These are phyloP conservation scores for Tetrastigma voinierianum DNA, from an alignment of 164 flowering plant species.

Conservation along the genomic window DNA sequence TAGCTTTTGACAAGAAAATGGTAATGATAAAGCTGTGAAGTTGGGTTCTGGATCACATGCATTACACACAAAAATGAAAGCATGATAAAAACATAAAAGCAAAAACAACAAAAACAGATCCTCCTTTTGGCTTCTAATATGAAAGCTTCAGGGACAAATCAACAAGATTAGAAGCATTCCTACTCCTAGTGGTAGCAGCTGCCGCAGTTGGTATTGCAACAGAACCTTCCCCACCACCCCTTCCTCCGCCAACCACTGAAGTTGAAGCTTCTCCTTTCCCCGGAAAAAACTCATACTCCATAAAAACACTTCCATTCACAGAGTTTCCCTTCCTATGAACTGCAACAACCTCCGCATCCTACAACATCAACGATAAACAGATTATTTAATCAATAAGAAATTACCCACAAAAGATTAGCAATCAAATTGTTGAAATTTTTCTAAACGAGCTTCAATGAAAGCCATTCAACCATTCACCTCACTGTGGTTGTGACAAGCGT, in stretches of 20 bases:
- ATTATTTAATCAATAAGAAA: too few relatives aligned
- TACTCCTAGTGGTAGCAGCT: slow-evolving; percentile 1
- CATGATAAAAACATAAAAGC: not conserved
- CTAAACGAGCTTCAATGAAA: not conserved
- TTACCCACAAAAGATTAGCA: not conserved
- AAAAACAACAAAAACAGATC: not conserved
- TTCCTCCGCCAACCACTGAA: not conserved
- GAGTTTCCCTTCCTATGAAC: slow-evolving; percentile 21
- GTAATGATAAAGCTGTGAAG: slow-evolving; percentile 5
- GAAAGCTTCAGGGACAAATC: slow-evolving; percentile 57
- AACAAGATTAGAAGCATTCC: slow-evolving; percentile 10
- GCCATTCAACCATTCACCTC: too few relatives aligned
- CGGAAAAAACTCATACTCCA: slow-evolving; percentile 57
- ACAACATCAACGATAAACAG: slow-evolving; percentile 2
- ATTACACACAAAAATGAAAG: slow-evolving; percentile 13
- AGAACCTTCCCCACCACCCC: slow-evolving; percentile 9
- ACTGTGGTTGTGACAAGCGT: too few relatives aligned
- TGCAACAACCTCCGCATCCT: slow-evolving; percentile 29
- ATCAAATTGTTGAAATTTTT: not conserved
- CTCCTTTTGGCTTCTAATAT: slow-evolving; percentile 4
- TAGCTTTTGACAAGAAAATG: slow-evolving; percentile 13
- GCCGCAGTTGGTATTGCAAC: not conserved
- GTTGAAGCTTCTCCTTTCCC: slow-evolving; percentile 16
- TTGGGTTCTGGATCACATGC: slow-evolving; percentile 1
- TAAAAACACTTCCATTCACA: slow-evolving; percentile 9